Evolutionary conservation across 768 basidiomycete species (phyloP), one percentile per base, ranked within the genome.

Genomic region (Boletellus ananiceps): DNA sequence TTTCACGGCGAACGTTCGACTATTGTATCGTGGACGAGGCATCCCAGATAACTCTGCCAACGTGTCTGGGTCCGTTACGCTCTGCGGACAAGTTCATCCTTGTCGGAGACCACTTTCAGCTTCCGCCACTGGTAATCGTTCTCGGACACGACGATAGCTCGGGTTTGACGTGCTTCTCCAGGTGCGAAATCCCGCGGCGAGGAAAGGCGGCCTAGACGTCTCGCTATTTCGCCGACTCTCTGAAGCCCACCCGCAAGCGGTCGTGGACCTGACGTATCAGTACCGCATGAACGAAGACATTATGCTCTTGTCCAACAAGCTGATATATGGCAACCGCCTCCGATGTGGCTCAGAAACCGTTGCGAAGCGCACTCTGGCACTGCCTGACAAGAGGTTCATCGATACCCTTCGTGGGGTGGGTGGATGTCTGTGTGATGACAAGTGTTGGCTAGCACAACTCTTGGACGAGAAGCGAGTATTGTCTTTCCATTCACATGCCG

Each of bases 11-110:
- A 7, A 82, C 71, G 18, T 99, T 98, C 60, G 93, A 99, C 64
- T 93, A 91, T 60, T 98, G 95, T 69, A 96, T 99, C 48, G 86
- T 99, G 15, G 96, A 98, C 54, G 96, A 99, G 65, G 96, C 96
- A 0, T 97, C 96, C 0, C 95, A 98, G 63, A 93, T 97, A 55
- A 98, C 96, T 0, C 69, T 98, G 2, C 96, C 96, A 0, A 95
- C 93, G 0, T 97, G 93, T 60, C 74, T 98, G 1, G 96, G 96
- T 5, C 96, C 96, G 0, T 71, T 98, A 3, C 83, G 93, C 1
- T 90, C 86, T 59, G 93, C 94, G 2, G 80, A 93, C 44, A 90
- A 78, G 36, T 99, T 97, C 56, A 81, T 98, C 5, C 83, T 98
- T 12, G 95, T 98, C 15, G 96, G 96, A 7, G 96, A 98, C 63